Base-by-base conservation (phyloP, 1,139 yeast genomes). In the Lodderomyces beijingensis region DNA sequence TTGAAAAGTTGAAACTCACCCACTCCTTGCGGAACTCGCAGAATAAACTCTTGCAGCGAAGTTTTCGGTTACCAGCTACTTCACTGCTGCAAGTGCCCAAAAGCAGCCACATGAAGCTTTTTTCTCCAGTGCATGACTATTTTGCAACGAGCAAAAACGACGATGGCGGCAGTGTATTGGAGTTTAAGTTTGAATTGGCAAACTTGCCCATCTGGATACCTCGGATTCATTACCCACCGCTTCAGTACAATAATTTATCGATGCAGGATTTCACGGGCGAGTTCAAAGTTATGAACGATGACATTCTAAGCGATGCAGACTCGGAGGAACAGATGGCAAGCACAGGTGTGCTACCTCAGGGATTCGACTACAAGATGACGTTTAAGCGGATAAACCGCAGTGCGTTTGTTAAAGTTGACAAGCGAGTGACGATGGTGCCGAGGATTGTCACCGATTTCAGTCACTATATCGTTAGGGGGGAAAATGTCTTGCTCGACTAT, bases 21-120 rank as follows among this genome's bases (percentile, higher is more conserved):
- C 64, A 59, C 36, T 49, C 59, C 6, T 44, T 57, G 33, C 40
- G 63, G 41, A 47, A 47, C 30, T 47, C 54, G 28, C 64, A 59
- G 34, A 59, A 59, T 40, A 56, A 52, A 35, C 37, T 58, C 20
- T 42, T 59, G 28, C 47, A 46, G 33, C 53, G 44, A 22, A 46
- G 57, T 27, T 57, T 56, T 44, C 34, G 62, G 29, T 45, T 58
- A 37, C 65, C 65, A 1, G 49, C 62, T 2, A 48, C 31, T 15
- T 20, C 22, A 15, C 12, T 27, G 4, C 21, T 8, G 4, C 11
- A 13, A 8, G 4, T 16, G 17, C 12, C 26, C 14, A 27, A 11
- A 3, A 4, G 24, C 16, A n/a, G n/a, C n/a, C n/a, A n/a, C n/a
- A 3, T 23, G 12, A 18, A 10, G 19, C n/a, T n/a, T n/a, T n/a